Conservation (phyloP, 2,329 filamentous ascomycete species). For the Ambrosiella beaveri region DNA sequence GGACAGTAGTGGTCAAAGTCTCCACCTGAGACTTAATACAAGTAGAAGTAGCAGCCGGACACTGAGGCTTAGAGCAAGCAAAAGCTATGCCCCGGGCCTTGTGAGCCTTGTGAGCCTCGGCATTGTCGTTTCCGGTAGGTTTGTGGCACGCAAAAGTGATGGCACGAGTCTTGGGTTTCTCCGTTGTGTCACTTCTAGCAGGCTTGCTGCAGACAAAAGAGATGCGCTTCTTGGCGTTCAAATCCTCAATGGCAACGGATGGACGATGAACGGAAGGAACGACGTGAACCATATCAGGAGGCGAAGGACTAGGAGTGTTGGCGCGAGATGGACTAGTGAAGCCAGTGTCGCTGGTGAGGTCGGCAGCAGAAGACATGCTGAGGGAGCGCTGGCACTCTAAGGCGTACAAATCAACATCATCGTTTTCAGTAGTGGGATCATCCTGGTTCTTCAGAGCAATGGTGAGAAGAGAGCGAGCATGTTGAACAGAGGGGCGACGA, state of each 20-base stretch:
- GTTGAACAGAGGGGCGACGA: slow-evolving; percentile 9
- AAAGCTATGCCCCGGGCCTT: slow-evolving; percentile 1
- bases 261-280: slow-evolving; percentile 15
- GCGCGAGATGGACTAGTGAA: slow-evolving; percentile 78
- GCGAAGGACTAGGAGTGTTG: slow-evolving; percentile 76
- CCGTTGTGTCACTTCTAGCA: background rate
- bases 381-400: slow-evolving; percentile 11
- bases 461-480: slow-evolving; percentile 55
- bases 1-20: background rate
- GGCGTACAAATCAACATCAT: slow-evolving; percentile 37
- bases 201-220: slow-evolving; percentile 12
- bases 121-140: background rate
- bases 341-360: slow-evolving; percentile 87
- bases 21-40: background rate
- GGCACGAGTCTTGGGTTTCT: slow-evolving; percentile 4
- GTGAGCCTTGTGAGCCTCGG: background rate
- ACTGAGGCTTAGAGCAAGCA: slow-evolving; percentile 3
- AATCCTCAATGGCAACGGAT: slow-evolving; percentile 9
- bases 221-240: slow-evolving; percentile 13
- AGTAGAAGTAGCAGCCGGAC: background rate
- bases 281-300: slow-evolving; percentile 36
- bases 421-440: slow-evolving; percentile 38
- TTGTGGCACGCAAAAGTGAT: slow-evolving; percentile 8
- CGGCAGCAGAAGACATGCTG: slow-evolving; percentile 69
- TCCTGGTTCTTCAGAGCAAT: slow-evolving; percentile 57